Evolutionary conservation across 371 early-diverging fungal genomes (phyloP).

Genomic region (Rhizopus arrhizus): DNA sequence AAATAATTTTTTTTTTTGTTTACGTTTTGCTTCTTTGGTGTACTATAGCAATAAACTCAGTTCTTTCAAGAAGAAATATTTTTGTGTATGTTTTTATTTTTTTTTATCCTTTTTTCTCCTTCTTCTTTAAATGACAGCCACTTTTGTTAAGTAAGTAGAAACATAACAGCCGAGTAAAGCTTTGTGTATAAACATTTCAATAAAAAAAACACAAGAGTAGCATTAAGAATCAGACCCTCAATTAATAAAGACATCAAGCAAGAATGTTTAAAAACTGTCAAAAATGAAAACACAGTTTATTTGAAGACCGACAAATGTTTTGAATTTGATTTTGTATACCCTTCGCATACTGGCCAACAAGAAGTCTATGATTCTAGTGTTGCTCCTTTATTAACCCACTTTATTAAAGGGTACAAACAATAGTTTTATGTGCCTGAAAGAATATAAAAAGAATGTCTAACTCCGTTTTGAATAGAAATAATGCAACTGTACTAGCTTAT

Average conservation of each 20-base stretch:
- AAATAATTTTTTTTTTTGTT: not conserved
- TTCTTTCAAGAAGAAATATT: not conserved
- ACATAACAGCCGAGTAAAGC: not conserved
- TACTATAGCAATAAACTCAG: not conserved
- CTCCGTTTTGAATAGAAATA: constrained; percentile 47
- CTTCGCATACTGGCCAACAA: constrained; percentile 62
- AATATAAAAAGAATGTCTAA: not conserved
- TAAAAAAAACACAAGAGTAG: constrained; percentile 37
- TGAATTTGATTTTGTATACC: constrained; percentile 81
- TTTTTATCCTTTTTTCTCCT: constrained; percentile 7
- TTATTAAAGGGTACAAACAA: constrained; percentile 75
- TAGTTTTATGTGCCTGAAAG: constrained; percentile 17
- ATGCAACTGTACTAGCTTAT: constrained; percentile 91
- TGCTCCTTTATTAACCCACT: constrained; percentile 69
- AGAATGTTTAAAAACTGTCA: constrained; percentile 30
- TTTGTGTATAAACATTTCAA: constrained; percentile 5
- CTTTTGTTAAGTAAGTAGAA: constrained; percentile 25
- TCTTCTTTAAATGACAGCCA: constrained; percentile 24
- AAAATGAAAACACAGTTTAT: constrained; percentile 48
- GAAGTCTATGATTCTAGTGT: constrained; percentile 68
- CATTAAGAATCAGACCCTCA: constrained; percentile 75
- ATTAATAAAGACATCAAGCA: constrained; percentile 50
- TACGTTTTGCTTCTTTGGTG: not conserved
- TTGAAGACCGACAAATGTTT: constrained; percentile 59
- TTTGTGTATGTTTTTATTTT: constrained; percentile 5